Evolutionary conservation across 2,329 filamentous ascomycete genomes (phyloP), one percentile per base, ranked within the genome.

Genomic region (Colletotrichum cereale): DNA sequence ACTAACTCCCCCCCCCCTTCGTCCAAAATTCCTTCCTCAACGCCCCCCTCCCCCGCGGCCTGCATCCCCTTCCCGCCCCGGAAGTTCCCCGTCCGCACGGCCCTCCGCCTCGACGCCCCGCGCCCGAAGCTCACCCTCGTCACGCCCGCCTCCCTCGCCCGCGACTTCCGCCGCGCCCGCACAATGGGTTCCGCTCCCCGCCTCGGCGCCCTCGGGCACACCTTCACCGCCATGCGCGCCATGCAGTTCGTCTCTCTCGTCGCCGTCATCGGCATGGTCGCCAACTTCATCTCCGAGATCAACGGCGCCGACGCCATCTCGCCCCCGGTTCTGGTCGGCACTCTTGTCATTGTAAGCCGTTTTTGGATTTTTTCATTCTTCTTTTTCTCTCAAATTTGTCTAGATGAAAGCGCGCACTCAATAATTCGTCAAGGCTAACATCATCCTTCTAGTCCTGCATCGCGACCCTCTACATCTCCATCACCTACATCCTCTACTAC

Each of bases 281-380:
- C 92, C 77, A 94, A 95, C 81, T 97, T 97, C 82, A 91, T 97
- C 77, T 87, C 90, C 31, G 87, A 93, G 76, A 94, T 97, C 79
- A 89, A 94, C 55, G 84, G 86, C 53, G 88, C 86, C 29, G 87
- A 91, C 73, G 88, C 91, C 66, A 86, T 88, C 38, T 90, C 92
- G 0, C 93, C 94, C 0, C 85, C 89, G 62, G 90, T 95, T 57
- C 86, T 98, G 29, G 88, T 97, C 38, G 94, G 91, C 38, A 94
- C 93, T 3, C 86, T 97, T 73, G 89, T 89, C 72, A 89, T 97
- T 75, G 95, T 97, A 88, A 78, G 93, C 88, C 31, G 12, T 34
- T 42, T 44, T 44, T 8, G 7, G 1, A 10, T 34, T 4, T 44
- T 11, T 48, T 16, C 12, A 47, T 24, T 48, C 44, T 44, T n/a